Conservation (phyloP, 768 basidiomycete species). For the Erythrobasidium yunnanense region DNA sequence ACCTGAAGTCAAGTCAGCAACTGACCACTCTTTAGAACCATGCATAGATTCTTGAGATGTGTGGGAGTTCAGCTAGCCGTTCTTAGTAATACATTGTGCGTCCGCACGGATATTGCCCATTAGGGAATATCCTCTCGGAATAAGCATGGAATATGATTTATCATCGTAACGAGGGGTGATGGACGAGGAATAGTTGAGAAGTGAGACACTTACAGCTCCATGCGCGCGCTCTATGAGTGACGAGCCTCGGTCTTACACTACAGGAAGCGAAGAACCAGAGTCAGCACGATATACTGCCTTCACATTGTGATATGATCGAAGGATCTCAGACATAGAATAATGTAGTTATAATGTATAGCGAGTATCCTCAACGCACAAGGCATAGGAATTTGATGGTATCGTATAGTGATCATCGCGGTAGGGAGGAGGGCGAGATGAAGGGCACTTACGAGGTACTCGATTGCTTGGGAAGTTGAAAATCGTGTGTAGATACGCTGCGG, state of each 20-base stretch:
- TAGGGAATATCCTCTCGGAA: neutral
- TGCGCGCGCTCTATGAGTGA: no score
- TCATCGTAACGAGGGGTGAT: conserved; percentile 1
- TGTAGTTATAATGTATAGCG: neutral
- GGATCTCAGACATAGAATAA: conserved; percentile 16
- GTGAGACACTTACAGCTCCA: no score
- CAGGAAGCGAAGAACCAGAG: no score
- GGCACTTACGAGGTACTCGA: no score
- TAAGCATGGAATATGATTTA: conserved; percentile 28
- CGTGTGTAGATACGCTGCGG: no score
- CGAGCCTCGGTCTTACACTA: no score
- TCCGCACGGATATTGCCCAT: neutral
- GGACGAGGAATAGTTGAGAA: neutral
- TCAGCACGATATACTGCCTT: neutral
- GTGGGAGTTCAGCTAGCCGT: conserved; percentile 23
- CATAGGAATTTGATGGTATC: conserved; percentile 16
- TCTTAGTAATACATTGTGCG: conserved; percentile 25
- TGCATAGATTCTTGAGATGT: neutral
- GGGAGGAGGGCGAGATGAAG: neutral
- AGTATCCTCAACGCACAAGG: neutral
- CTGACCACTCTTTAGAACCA: neutral
- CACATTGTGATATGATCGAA: neutral
- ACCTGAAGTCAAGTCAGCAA: neutral
- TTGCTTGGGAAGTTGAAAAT: no score
- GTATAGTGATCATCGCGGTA: neutral